phyloP scores from a whole-genome alignment of 2,329 filamentous ascomycete species.

The Ophiostoma sp. region DNA sequence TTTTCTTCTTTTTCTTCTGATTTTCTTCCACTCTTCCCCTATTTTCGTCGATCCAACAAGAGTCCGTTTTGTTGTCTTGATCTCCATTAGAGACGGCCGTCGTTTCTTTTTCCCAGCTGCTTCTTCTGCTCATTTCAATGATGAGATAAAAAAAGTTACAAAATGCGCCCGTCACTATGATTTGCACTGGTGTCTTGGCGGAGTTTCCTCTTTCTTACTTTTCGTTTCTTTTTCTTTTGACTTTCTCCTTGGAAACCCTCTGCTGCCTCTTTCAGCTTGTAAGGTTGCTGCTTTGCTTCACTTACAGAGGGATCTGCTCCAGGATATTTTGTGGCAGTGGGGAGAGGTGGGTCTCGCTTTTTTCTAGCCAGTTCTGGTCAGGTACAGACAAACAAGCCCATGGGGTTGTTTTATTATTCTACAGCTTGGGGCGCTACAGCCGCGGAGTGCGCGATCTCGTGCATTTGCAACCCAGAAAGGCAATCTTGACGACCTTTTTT shows the following conservation, averaged over 20 bases:
- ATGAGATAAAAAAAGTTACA: neutral
- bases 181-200: neutral
- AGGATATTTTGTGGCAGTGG: neutral
- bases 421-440: neutral
- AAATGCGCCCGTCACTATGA: neutral
- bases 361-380: neutral
- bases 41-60: neutral
- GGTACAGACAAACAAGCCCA: neutral
- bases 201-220: neutral
- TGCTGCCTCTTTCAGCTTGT: neutral
- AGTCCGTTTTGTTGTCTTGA: neutral
- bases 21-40: neutral
- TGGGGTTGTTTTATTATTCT: neutral
- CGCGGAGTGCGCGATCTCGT: neutral
- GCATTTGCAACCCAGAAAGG: neutral
- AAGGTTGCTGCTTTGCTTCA: neutral
- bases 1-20: neutral
- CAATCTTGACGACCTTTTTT: neutral
- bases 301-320: constrained; percentile 12
- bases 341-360: neutral
- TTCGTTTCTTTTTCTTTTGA: neutral
- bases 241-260: neutral
- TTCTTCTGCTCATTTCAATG: neutral
- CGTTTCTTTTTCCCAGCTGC: constrained; percentile 12
- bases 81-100: neutral